phyloP scores from a whole-genome alignment of 768 basidiomycete species.

The Lentinula guzmanii region DNA sequence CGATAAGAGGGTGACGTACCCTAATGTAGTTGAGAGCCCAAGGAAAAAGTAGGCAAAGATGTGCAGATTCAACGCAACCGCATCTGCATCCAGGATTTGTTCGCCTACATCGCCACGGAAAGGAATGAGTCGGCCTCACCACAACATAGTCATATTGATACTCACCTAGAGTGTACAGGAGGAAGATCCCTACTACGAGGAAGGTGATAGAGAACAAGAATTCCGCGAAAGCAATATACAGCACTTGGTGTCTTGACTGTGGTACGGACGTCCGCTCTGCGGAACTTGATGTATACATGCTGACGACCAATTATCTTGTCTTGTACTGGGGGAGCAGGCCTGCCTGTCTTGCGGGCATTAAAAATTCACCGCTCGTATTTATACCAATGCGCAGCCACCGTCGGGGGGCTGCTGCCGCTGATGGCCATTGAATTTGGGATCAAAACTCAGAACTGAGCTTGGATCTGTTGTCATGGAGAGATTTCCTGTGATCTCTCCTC shows the following conservation, averaged over 20 bases:
- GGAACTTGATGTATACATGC: background rate
- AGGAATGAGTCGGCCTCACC: background rate
- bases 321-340: background rate
- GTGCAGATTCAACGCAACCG: background rate
- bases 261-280: background rate
- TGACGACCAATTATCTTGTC: background rate
- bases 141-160: background rate
- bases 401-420: too few relatives aligned
- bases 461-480: too few relatives aligned
- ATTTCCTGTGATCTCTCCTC: too few relatives aligned
- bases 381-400: background rate
- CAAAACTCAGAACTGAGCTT: too few relatives aligned
- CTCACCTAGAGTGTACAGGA: background rate
- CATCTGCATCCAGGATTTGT: conserved; percentile 1
- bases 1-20: background rate
- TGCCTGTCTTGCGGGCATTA: conserved; percentile 1
- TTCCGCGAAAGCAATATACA: conserved; percentile 1
- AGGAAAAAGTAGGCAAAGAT: conserved; percentile 1
- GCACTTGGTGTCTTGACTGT: background rate
- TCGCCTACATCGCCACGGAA: background rate
- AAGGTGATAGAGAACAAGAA: background rate
- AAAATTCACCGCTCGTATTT: background rate
- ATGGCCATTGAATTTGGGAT: too few relatives aligned
- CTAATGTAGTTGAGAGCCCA: background rate
- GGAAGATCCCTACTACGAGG: background rate